phyloP scores from a whole-genome alignment of 768 basidiomycete species.

The Psilocybe tampanensis region DNA sequence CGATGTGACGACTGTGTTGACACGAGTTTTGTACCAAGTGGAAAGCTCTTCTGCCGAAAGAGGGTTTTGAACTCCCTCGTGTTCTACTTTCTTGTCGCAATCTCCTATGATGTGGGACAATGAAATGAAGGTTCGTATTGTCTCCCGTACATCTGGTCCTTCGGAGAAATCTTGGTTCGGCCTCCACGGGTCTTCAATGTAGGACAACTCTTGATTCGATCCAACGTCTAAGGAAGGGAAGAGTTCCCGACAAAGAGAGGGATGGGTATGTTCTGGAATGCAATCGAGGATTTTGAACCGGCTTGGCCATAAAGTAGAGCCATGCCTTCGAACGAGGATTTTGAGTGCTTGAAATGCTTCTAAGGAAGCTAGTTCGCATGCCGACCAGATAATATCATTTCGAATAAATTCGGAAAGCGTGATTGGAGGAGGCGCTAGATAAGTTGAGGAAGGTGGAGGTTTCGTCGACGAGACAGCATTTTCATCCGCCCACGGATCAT shows the following conservation, averaged over 20 bases:
- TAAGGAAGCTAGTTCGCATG: constrained; percentile 67
- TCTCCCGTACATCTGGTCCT: constrained; percentile 39
- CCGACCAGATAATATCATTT: constrained; percentile 55
- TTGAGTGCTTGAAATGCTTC: constrained; percentile 60
- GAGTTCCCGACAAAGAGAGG: constrained; percentile 59
- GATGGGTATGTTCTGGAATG: constrained; percentile 74
- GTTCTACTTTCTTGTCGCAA: constrained; percentile 15
- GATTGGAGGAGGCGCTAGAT: constrained; percentile 42
- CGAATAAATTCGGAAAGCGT: constrained; percentile 66
- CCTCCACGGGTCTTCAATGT: constrained; percentile 47
- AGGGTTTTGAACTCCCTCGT: constrained; percentile 26
- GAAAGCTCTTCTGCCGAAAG: constrained; percentile 55
- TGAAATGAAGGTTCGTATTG: constrained; percentile 33
- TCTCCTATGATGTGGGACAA: constrained; percentile 9
- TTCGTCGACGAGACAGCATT: constrained; percentile 21
- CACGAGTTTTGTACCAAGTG: constrained; percentile 74
- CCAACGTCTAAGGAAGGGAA: constrained; percentile 63
- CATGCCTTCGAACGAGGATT: constrained; percentile 61
- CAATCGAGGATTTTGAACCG: constrained; percentile 71
- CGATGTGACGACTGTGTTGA: constrained; percentile 58
- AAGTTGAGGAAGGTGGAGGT: constrained; percentile 31
- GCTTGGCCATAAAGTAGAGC: constrained; percentile 60
- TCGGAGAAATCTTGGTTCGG: constrained; percentile 62
- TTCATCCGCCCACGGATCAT: constrained; percentile 75
- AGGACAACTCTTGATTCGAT: constrained; percentile 43